A percentile compares a stretch with the other conserved stretches of the same genome.
Conservation (phyloP, 148 eudicot genomes). For the Rhododendron williamsianum region DNA sequence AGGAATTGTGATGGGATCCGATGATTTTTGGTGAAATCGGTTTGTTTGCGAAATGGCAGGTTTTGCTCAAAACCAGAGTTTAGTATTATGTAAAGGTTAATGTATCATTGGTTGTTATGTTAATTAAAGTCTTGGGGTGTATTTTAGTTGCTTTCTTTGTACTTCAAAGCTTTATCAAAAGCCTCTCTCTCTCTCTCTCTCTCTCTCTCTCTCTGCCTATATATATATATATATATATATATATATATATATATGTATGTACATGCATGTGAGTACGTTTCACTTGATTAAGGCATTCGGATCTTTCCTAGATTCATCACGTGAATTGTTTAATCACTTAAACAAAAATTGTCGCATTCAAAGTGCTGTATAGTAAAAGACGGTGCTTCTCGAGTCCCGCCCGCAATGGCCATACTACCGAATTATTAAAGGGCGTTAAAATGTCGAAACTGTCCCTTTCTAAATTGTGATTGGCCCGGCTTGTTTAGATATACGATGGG, state of each 20-base stretch:
- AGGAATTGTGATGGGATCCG: neutral
- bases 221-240: neutral
- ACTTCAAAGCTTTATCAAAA: constrained; percentile 16
- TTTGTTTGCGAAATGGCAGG: constrained; percentile 7
- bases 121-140: constrained; percentile 3
- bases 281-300: neutral
- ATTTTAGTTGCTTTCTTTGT: neutral
- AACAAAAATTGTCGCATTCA: neutral
- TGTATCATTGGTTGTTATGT: neutral
- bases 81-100: neutral
- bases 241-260: neutral
- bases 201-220: neutral
- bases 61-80: neutral
- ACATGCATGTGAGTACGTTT: neutral
- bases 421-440: neutral
- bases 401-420: neutral
- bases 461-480: neutral
- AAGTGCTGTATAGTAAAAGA: neutral
- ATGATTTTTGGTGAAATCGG: constrained; percentile 14
- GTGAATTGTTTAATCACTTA: neutral
- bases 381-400: neutral
- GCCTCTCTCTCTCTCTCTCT: neutral
- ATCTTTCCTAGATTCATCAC: neutral
- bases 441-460: constrained; percentile 1
- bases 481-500: neutral